Evolutionary conservation across 116 monocot species (phyloP).

Genomic region (Dioscorea cayenensis): DNA sequence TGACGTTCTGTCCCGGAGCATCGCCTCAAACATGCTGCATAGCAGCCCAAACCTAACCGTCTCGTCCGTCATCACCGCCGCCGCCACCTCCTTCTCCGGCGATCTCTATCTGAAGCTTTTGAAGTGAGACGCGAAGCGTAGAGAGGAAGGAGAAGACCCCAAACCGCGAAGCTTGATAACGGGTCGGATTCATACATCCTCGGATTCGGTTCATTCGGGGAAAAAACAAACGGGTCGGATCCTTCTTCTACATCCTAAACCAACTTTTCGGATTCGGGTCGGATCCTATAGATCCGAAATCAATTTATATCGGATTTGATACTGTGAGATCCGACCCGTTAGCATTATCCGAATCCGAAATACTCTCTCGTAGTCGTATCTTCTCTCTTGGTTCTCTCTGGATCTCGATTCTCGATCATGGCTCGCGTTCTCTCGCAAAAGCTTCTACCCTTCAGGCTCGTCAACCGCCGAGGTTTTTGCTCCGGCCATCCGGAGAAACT

Average conservation of each 20-base stretch:
- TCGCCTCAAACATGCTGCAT: slow-evolving; percentile 84
- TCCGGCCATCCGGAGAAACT: slow-evolving; percentile 21
- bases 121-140: background rate
- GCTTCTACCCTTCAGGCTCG: slow-evolving; percentile 17
- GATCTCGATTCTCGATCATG: slow-evolving; percentile 6
- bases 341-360: too few relatives aligned
- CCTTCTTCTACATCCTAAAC: too few relatives aligned
- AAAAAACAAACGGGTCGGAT: too few relatives aligned
- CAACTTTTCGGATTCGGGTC: too few relatives aligned
- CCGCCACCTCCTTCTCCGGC: background rate
- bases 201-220: too few relatives aligned
- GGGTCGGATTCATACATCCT: background rate
- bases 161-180: background rate
- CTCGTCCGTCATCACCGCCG: slow-evolving; percentile 51
- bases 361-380: too few relatives aligned
- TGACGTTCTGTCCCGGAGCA: slow-evolving; percentile 65
- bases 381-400: background rate
- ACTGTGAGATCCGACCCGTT: too few relatives aligned
- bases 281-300: too few relatives aligned
- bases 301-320: too few relatives aligned
- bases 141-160: background rate
- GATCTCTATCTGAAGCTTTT: background rate
- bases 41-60: slow-evolving; percentile 77
- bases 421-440: slow-evolving; percentile 25
- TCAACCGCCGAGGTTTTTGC: slow-evolving; percentile 17